phyloP scores from a whole-genome alignment of 2,329 filamentous ascomycete species.

The Metarhizium humberi region DNA sequence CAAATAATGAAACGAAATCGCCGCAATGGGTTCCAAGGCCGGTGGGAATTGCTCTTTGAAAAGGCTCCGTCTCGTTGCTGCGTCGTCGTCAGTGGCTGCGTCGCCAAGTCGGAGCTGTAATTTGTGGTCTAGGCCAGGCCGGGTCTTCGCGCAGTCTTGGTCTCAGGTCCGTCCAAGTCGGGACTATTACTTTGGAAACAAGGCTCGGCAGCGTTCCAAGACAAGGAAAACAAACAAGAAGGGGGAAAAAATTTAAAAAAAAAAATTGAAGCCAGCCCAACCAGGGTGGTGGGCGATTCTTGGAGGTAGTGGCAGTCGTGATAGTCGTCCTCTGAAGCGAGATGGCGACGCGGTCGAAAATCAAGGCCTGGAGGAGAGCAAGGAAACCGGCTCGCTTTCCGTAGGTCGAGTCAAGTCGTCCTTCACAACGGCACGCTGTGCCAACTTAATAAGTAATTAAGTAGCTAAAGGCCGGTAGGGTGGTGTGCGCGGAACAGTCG shows the following conservation, averaged over 20 bases:
- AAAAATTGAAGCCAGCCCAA: not conserved
- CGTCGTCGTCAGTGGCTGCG: no score
- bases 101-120: no score
- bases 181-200: not conserved
- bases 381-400: not conserved
- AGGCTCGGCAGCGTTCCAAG: not conserved
- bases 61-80: no score
- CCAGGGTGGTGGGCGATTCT: not conserved
- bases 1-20: no score
- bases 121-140: not conserved
- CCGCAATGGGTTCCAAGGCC: no score
- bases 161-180: not conserved
- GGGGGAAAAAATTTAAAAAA: not conserved
- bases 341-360: not conserved
- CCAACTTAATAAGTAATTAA: not conserved
- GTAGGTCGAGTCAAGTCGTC: not conserved
- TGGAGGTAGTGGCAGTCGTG: not conserved
- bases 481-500: not conserved
- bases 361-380: not conserved
- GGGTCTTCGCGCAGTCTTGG: not conserved
- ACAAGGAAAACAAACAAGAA: not conserved
- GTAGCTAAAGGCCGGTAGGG: not conserved
- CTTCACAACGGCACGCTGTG: not conserved
- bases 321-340: not conserved
- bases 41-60: no score